Evolutionary conservation across 441 rosid genomes (phyloP).

Genomic region (Populus tomentosa): DNA sequence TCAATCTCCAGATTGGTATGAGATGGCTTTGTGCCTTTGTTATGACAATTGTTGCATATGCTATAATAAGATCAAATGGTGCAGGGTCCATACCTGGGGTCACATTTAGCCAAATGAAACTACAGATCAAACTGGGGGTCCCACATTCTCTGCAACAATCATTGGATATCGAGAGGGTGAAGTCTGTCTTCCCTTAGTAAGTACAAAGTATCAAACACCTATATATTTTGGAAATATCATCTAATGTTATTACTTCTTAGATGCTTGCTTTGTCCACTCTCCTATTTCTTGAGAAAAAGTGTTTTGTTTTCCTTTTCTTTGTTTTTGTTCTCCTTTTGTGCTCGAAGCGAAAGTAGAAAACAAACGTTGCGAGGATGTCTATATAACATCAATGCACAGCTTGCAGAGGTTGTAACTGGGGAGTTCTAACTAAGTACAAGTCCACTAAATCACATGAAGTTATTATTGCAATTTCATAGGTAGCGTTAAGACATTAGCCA

Average conservation of each 20-base stretch:
- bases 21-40: not conserved
- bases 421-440: not conserved
- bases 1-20: not conserved
- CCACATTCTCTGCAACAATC: constrained; percentile 76
- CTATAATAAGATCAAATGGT: constrained; percentile 9
- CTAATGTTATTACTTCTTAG: not conserved
- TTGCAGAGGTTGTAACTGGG: not conserved
- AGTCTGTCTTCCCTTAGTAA: constrained; percentile 91
- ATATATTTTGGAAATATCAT: not conserved
- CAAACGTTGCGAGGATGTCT: not conserved
- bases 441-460: not conserved
- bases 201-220: constrained; percentile 22
- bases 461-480: not conserved
- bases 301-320: not conserved
- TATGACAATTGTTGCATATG: constrained; percentile 5
- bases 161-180: constrained; percentile 66
- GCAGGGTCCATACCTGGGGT: constrained; percentile 91
- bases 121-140: constrained; percentile 83
- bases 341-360: not conserved
- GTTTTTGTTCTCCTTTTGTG: not conserved
- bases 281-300: not conserved
- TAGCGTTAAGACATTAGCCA: not conserved
- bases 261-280: not conserved
- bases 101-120: constrained; percentile 77
- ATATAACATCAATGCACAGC: not conserved